Base-by-base conservation (phyloP, 2,329 filamentous ascomycete species). In the Davidsoniella eucalypti region DNA sequence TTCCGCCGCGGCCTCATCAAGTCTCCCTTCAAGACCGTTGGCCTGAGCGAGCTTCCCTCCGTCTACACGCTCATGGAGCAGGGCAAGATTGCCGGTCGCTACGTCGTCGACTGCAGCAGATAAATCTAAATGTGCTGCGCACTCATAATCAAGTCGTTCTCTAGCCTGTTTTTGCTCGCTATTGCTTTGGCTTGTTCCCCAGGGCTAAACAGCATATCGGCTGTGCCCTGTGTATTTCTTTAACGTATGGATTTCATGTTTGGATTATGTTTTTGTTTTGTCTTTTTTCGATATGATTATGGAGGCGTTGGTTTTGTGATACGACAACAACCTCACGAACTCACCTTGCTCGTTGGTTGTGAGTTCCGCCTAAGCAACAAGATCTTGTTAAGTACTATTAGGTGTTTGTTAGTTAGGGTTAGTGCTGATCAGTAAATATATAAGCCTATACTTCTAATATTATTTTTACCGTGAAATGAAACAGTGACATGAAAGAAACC, bases 1-100 rank as follows among this genome's bases (percentile, higher is more conserved):
- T 95, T 78, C 72, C 69, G 75, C 52, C 75, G 83, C 18, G 90
- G 90, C 14, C 68, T 93, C 56, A 88, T 96, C 73, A 82, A 86
- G 62, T 80, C 80, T 4, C 90, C 90, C 6, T 92, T 75, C 76
- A 93, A 94, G 80, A 76, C 77, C 6, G 79, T 87, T 49, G 86
- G 87, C 12, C 71, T 95, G 54, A 82, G 79, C 60, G 74, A 95
- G 66, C 71, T 96, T 56, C 76, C 82, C 56, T 73, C 77, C 50
- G 82, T 94, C n/a, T 94, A 82, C 63, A 74, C 87, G 45, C 64
- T 87, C 59, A 84, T 85, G 80, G 61, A 75, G 55, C 68, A 76
- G 59, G 78, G 78, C 58, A 75, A 80, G 66, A 80, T 90, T 63
- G 80, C 76, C n/a, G 84, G 84, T 52, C 75, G 84, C 57, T 87